Conservation (phyloP, 805 yeast genomes). For the Candida silvicultrix region DNA sequence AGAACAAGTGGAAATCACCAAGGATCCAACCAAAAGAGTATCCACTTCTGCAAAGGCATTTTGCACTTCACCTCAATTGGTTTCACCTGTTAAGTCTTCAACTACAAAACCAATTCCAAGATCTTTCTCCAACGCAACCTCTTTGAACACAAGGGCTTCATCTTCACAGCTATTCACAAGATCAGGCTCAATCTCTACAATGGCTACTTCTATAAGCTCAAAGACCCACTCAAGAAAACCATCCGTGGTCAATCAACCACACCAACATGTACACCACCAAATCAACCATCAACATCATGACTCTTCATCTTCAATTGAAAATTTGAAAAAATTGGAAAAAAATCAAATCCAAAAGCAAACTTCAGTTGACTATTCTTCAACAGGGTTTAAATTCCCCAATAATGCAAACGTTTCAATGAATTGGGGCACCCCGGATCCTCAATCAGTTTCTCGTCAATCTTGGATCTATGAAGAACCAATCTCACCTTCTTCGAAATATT, state of each 20-base stretch:
- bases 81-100: not conserved
- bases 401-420: not conserved
- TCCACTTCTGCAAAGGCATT: slow-evolving; percentile 1
- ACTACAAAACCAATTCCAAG: slow-evolving; percentile 7
- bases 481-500: slow-evolving; percentile 1
- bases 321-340: slow-evolving; percentile 16
- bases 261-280: not conserved
- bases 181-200: slow-evolving; percentile 19
- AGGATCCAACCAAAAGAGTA: not conserved
- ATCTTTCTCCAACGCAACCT: slow-evolving; percentile 14
- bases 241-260: slow-evolving; percentile 1
- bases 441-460: slow-evolving; percentile 17
- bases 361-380: slow-evolving; percentile 6
- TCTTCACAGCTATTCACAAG: slow-evolving; percentile 9
- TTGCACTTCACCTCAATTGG: slow-evolving; percentile 11
- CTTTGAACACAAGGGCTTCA: slow-evolving; percentile 4
- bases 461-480: slow-evolving; percentile 19
- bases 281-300: not conserved
- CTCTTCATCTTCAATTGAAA: slow-evolving; percentile 17
- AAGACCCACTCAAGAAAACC: slow-evolving; percentile 8
- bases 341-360: slow-evolving; percentile 17
- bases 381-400: slow-evolving; percentile 3
- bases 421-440: slow-evolving; percentile 19
- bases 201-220: slow-evolving; percentile 14
- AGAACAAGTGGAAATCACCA: not conserved